phyloP scores from a whole-genome alignment of 208 protist species.

The Crithidia acanthocephali region DNA sequence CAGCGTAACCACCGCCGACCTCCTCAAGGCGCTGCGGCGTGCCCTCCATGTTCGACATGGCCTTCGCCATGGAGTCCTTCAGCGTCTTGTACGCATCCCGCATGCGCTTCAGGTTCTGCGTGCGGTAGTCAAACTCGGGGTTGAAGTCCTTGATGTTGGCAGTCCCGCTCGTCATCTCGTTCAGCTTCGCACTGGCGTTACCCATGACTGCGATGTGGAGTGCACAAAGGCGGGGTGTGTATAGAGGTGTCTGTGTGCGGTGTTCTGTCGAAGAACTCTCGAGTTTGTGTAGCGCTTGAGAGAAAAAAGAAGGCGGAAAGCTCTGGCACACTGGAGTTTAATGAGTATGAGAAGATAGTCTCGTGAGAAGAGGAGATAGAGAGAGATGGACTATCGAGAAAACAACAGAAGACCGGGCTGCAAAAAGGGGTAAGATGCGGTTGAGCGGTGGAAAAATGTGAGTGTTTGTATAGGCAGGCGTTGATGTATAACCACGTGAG shows the following conservation, averaged over 20 bases:
- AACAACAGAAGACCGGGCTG: no score
- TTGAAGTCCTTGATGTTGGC: constrained; percentile 11
- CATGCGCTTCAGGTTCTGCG: constrained; percentile 44
- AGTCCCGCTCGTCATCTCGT: background rate
- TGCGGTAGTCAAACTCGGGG: constrained; percentile 27
- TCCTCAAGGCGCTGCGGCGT: constrained; percentile 19
- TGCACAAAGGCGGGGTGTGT: background rate
- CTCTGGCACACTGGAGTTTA: no score
- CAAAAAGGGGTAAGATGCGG: no score
- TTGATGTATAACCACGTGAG: no score
- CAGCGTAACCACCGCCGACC: constrained; percentile 30
- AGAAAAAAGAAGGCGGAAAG: no score
- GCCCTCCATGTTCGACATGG: constrained; percentile 16
- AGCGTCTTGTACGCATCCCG: constrained; percentile 20
- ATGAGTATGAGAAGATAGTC: no score
- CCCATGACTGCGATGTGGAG: constrained; percentile 18
- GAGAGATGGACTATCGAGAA: no score
- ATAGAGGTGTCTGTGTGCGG: background rate
- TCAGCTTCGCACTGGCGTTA: constrained; percentile 13
- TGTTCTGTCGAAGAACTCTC: background rate
- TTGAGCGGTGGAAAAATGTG: no score
- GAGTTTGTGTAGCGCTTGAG: no score
- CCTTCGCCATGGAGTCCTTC: constrained; percentile 4
- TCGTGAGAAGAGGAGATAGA: no score
- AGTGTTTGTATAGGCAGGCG: no score